Evolutionary conservation across 1,139 yeast genomes (phyloP).

Genomic region (Magnusiomyces fungicola): DNA sequence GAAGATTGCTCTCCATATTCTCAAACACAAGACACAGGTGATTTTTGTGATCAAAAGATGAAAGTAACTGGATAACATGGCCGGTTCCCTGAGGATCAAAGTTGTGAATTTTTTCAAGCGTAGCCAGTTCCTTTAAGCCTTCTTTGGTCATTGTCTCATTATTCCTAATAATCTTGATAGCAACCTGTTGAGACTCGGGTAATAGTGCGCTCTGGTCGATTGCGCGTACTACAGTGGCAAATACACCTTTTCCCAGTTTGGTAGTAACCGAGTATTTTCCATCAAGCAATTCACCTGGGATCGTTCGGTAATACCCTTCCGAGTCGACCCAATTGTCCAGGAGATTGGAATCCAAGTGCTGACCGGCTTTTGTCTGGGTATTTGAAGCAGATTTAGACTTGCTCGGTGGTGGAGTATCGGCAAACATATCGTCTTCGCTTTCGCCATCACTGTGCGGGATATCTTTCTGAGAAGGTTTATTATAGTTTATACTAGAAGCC

Average conservation of each 20-base stretch:
- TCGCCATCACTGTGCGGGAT: no score
- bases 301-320: constrained; percentile 77
- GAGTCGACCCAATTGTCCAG: constrained; percentile 46
- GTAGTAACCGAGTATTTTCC: constrained; percentile 71
- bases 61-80: constrained; percentile 66
- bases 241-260: constrained; percentile 81
- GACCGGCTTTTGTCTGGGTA: constrained; percentile 11
- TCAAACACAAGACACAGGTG: constrained; percentile 88
- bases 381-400: constrained; percentile 4
- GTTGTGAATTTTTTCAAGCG: constrained; percentile 60
- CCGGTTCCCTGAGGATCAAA: constrained; percentile 51
- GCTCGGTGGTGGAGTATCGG: constrained; percentile 14
- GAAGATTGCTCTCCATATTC: constrained; percentile 64
- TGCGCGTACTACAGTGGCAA: constrained; percentile 33
- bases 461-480: no score
- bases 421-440: constrained; percentile 22
- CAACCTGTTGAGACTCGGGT: constrained; percentile 43
- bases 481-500: no score
- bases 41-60: constrained; percentile 75
- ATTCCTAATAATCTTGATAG: constrained; percentile 64
- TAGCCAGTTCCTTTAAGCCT: constrained; percentile 72
- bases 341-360: constrained; percentile 23
- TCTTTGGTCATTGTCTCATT: constrained; percentile 43
- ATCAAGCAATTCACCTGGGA: constrained; percentile 60
- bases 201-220: constrained; percentile 14